Conservation (phyloP, 192 early-diverging fungal species). For the Diversispora eburnea region DNA sequence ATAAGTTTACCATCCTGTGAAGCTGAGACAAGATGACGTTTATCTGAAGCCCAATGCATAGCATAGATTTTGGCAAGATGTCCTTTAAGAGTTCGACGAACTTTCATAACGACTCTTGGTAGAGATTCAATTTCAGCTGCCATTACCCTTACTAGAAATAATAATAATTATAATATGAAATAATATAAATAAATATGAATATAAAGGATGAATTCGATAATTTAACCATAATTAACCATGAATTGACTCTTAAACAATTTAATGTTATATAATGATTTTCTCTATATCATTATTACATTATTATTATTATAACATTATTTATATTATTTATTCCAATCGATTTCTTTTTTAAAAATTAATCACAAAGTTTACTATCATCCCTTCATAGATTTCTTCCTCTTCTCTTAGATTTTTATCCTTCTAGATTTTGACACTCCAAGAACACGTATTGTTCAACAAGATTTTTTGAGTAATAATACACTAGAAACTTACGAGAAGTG, state of each 20-base stretch:
- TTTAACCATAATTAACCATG: not conserved
- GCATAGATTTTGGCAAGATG: constrained; percentile 99
- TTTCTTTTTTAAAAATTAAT: no score
- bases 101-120: constrained; percentile 90
- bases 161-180: not conserved
- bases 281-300: no score
- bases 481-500: constrained; percentile 78
- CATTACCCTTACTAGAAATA: constrained; percentile 72
- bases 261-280: no score
- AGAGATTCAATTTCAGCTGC: constrained; percentile 83
- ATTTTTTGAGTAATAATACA: no score
- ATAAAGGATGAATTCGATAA: not conserved
- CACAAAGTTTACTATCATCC: no score
- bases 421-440: no score
- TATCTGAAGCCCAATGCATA: constrained; percentile 99
- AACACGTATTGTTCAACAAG: no score
- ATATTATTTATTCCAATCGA: no score
- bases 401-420: no score
- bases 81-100: constrained; percentile 94
- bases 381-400: no score
- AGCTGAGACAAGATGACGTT: constrained; percentile 93
- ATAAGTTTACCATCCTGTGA: constrained; percentile 99
- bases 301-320: no score
- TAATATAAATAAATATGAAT: not conserved
- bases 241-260: no score